These are phyloP conservation scores for Punctularia strigosozonata DNA, from an alignment of 768 basidiomycete species.

Conservation along the genomic window DNA sequence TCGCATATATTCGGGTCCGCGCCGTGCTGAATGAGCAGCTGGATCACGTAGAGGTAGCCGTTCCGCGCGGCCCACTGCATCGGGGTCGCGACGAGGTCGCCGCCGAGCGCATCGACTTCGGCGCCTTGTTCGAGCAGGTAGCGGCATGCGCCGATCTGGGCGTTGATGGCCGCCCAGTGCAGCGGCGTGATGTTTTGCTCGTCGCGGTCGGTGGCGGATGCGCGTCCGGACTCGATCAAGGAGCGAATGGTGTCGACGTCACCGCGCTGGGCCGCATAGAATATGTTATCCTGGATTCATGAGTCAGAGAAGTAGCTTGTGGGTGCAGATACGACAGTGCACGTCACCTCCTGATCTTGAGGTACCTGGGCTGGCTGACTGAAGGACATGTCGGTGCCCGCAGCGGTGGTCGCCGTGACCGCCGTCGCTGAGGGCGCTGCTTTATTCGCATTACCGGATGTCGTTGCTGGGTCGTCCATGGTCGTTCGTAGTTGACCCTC, in stretches of 20 bases:
- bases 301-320: background rate
- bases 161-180: constrained; percentile 98
- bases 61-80: constrained; percentile 98
- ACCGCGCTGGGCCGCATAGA: constrained; percentile 81
- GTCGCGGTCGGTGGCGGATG: constrained; percentile 70
- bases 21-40: constrained; percentile 78
- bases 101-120: constrained; percentile 88
- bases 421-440: background rate
- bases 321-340: constrained; percentile 1
- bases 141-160: constrained; percentile 80
- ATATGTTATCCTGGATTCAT: constrained; percentile 44
- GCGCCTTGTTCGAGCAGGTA: constrained; percentile 88
- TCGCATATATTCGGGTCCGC: constrained; percentile 90
- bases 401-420: background rate
- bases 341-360: constrained; percentile 10
- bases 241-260: constrained; percentile 54
- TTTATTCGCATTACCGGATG: too few relatives aligned
- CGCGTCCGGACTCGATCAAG: constrained; percentile 61
- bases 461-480: too few relatives aligned
- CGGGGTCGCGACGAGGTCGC: constrained; percentile 88
- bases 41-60: constrained; percentile 92
- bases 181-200: constrained; percentile 88
- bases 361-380: constrained; percentile 11
- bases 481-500: too few relatives aligned
- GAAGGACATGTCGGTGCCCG: background rate